phyloP scores from a whole-genome alignment of 2,329 filamentous ascomycete species.

The Pseudocercospora macadamiae region DNA sequence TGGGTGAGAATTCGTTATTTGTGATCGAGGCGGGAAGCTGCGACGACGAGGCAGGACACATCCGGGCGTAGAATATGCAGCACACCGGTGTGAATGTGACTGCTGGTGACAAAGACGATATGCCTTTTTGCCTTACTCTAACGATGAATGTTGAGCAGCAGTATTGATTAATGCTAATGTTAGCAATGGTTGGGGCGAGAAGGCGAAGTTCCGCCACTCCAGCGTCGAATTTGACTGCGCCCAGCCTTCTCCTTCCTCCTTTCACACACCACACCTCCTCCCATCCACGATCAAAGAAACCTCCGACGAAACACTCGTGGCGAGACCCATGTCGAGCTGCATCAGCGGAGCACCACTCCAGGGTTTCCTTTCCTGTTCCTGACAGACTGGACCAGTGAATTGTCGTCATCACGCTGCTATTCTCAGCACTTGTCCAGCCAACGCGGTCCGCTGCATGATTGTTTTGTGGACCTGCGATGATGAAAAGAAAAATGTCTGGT shows the following conservation, averaged over 20 bases:
- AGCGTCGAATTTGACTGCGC: too few relatives aligned
- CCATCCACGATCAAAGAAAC: too few relatives aligned
- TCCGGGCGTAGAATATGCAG: not conserved
- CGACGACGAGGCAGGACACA: not conserved
- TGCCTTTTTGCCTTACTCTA: not conserved
- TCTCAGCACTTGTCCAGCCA: slow-evolving; percentile 14
- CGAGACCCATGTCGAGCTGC: slow-evolving; percentile 12
- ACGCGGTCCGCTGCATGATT: slow-evolving; percentile 2
- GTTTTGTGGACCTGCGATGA: slow-evolving; percentile 6
- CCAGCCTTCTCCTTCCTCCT: not conserved
- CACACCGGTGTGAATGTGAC: not conserved
- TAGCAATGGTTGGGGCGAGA: not conserved
- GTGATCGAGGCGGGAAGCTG: not conserved
- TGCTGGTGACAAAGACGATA: not conserved
- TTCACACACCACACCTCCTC: not conserved
- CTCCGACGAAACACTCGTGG: slow-evolving; percentile 6
- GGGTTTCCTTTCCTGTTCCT: slow-evolving; percentile 3
- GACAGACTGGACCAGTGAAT: not conserved
- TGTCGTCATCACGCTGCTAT: slow-evolving; percentile 7
- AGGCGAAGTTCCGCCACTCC: not conserved
- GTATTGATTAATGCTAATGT: not conserved
- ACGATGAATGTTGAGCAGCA: not conserved
- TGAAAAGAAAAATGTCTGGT: slow-evolving; percentile 10
- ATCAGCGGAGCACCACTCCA: slow-evolving; percentile 5
- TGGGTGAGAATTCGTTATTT: too few relatives aligned